phyloP scores from a whole-genome alignment of 2,329 filamentous ascomycete genomes.

The Sarocladiaceae sp. region DNA sequence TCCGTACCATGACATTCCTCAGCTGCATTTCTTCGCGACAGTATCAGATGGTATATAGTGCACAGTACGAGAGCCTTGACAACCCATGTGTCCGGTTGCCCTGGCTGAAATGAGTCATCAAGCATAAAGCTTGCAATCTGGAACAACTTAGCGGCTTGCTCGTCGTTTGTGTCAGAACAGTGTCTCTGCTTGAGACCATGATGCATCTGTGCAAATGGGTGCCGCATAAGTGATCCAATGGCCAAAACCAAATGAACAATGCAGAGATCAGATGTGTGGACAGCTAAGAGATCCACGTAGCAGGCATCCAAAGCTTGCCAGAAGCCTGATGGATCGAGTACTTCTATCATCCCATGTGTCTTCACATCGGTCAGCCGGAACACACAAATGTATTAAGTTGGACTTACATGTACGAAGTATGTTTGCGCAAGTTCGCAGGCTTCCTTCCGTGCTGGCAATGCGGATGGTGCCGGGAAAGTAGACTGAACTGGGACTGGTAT shows the following conservation, averaged over 20 bases:
- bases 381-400: too few species aligned
- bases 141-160: neutral
- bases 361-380: neutral
- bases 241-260: conserved; percentile 1
- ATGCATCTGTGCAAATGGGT: too few species aligned
- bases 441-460: neutral
- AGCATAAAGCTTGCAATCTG: neutral
- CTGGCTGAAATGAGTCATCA: neutral
- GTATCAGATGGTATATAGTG: neutral
- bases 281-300: neutral
- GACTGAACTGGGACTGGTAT: neutral
- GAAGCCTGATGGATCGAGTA: neutral
- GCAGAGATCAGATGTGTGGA: neutral
- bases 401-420: conserved; percentile 3
- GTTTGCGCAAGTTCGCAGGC: neutral
- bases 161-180: too few species aligned
- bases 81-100: neutral
- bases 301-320: neutral
- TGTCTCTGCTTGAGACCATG: too few species aligned
- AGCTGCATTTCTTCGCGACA: neutral
- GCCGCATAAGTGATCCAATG: conserved; percentile 1
- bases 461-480: neutral
- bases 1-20: conserved; percentile 1
- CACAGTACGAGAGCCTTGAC: neutral
- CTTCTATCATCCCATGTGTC: conserved; percentile 4